Conservation (phyloP, 352 stramenopile genomes). For the Hyaloperonospora arabidopsidis region DNA sequence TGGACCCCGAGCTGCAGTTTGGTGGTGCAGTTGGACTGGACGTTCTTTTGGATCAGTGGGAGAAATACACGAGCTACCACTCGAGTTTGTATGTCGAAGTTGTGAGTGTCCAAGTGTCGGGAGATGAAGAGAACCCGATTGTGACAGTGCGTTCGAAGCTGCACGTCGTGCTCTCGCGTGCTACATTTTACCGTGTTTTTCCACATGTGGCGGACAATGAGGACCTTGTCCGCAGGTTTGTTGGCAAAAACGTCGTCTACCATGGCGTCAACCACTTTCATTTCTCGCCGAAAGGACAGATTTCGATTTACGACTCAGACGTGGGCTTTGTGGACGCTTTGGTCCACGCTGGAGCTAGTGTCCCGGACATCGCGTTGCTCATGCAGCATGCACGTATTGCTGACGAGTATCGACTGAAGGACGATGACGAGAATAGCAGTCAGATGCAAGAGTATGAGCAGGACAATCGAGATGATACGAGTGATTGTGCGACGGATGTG, state of each 20-base stretch:
- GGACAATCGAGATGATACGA: conserved; percentile 10
- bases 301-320: conserved; percentile 49
- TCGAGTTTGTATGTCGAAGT: conserved; percentile 26
- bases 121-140: conserved; percentile 35
- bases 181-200: conserved; percentile 51
- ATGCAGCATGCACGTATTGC: conserved; percentile 48
- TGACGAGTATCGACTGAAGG: conserved; percentile 32
- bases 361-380: conserved; percentile 38
- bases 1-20: conserved; percentile 37
- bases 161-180: conserved; percentile 39
- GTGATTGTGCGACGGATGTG: conserved; percentile 4
- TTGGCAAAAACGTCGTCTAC: conserved; percentile 45
- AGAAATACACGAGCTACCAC: conserved; percentile 37
- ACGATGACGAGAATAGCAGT: conserved; percentile 12
- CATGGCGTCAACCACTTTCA: conserved; percentile 44
- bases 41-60: conserved; percentile 37
- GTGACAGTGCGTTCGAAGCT: conserved; percentile 40
- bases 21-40: conserved; percentile 17
- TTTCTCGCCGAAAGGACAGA: conserved; percentile 35
- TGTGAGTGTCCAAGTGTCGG: conserved; percentile 35
- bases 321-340: conserved; percentile 52
- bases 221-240: conserved; percentile 29
- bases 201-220: conserved; percentile 49
- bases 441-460: conserved; percentile 10
- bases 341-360: conserved; percentile 27